Evolutionary conservation across 2,329 filamentous ascomycete species (phyloP), one percentile per base, ranked within the genome.

Genomic region (Helicocarpus griseus): DNA sequence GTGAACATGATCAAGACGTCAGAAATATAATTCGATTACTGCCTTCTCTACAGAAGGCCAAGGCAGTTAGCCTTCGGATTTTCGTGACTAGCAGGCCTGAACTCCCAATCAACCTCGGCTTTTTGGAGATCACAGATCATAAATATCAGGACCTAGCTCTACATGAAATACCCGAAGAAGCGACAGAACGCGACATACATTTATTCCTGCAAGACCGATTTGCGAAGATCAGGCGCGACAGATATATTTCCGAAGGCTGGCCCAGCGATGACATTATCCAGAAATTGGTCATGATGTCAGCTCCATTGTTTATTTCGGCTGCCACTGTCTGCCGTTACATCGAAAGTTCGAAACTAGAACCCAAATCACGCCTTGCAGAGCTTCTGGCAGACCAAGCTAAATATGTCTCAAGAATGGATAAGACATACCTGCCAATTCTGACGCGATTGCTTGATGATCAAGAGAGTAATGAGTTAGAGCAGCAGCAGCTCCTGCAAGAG

Each of bases 71-170:
- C 29, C 39, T 65, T 33, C 58, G 59, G 38, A 29, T 65, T 19
- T 61, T 65, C 43, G 31, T 66, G 8, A 67, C 62, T 6, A 65
- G 64, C 54, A 54, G 63, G 49, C 60, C 61, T 8, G 56, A 62
- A 48, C 38, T 54, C 8, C 57, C 57, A 43, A 58, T 65, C 44
- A 39, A 50, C 1, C 38, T 51, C 17, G 53, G 53, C n/a, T 61
- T 65, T 51, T 39, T 48, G 21, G 26, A 54, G 5, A 56, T 63
- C 19, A 13, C 7, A 5, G 35, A n/a, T n/a, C n/a, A 53, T 14
- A 49, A 56, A 26, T 22, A 57, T 52, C 51, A 62, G 24, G 49
- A 60, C 43, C 9, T 65, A 3, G 48, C 56, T 29, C 57, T 55
- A 6, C 56, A 65, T 43, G 54, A 64, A 9, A 54, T 66, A 21